Percentiles rank a stretch among this genome's conserved stretches.
These are phyloP conservation scores for Hypoxylon sp. DNA, from an alignment of 2,329 filamentous ascomycete genomes.

Conservation along the genomic window DNA sequence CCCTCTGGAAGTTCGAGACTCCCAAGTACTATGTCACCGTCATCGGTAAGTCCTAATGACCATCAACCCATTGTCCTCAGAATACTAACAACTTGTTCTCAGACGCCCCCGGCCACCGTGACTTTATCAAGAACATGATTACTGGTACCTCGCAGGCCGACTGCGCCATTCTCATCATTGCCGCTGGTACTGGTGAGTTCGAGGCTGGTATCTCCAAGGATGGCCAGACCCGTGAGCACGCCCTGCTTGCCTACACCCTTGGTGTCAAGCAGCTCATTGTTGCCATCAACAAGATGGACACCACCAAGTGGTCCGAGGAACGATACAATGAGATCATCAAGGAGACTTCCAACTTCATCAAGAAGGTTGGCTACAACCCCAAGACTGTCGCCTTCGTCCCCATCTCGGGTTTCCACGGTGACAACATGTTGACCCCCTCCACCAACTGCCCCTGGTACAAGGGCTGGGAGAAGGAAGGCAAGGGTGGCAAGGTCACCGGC, in stretches of 20 bases:
- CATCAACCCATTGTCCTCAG: background rate
- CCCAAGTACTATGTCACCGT: constrained; percentile 98
- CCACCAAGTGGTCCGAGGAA: constrained; percentile 95
- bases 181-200: constrained; percentile 99
- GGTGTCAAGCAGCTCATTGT: constrained; percentile 99
- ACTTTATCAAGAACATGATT: constrained; percentile 99
- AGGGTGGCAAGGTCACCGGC: constrained; percentile 85
- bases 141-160: constrained; percentile 99
- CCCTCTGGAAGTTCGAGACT: constrained; percentile 99
- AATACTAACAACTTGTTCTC: constrained; percentile 45
- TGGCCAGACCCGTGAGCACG: constrained; percentile 99
- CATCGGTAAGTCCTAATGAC: constrained; percentile 76
- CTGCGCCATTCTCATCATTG: constrained; percentile 99
- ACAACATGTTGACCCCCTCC: constrained; percentile 97
- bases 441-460: constrained; percentile 99
- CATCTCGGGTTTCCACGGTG: constrained; percentile 99
- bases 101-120: constrained; percentile 99
- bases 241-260: constrained; percentile 99
- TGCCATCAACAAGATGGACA: constrained; percentile 99
- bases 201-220: constrained; percentile 99
- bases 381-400: constrained; percentile 98
- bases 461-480: constrained; percentile 98
- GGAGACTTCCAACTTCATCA: constrained; percentile 99
- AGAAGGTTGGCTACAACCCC: constrained; percentile 99
- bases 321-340: constrained; percentile 99